Evolutionary conservation across 768 basidiomycete genomes (phyloP), one percentile per base, ranked within the genome.

Genomic region (Tulasnella sp.): DNA sequence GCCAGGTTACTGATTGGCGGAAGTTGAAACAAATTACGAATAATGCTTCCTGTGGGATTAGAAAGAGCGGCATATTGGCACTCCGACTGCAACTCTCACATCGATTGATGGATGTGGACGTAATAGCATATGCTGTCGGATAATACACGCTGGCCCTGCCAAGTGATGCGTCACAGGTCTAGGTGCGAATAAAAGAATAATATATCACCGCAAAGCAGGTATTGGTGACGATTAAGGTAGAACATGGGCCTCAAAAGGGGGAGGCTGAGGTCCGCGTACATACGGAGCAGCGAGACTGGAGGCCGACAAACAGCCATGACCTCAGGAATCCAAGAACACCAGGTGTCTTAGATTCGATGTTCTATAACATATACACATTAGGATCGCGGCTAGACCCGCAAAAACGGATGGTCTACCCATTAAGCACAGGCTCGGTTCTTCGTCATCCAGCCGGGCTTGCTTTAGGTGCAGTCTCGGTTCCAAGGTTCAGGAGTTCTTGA

Each of bases 401-500:
- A 26, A 7, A 26, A 6, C n/a, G n/a, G 11, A 26, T 61, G 7
- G 57, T 26, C 29, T 29, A 61, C 57, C 57, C 11, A 61, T 29
- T 23, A 61, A 13, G n/a, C 7, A 13, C 57, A 11, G 11, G n/a
- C 7, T 48, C 2, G 57, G 57, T 61, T 4, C n/a, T 23, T 11
- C 5, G n/a, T 61, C 57, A 29, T n/a, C 26, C 57, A n/a, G 29
- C 29, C 11, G 29, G 29, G 57, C 57, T 29, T 61, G 57, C n/a
- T 61, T 67, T 67, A 26, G 61, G 61, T 32, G 61, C 26, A 15
- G 61, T 26, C 29, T 67, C 61, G 26, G 6, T 35, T 26, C 29
- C 61, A 32, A 67, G 29, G 61, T 73, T 57, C 51, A 80, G 40
- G 35, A 80, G 48, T 48, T 80, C 79, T 29, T 61, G 29, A 23